These are phyloP conservation scores for Thinopyrum obtusiflorum DNA, from an alignment of 202 grass and related monocot species.

Conservation along the genomic window DNA sequence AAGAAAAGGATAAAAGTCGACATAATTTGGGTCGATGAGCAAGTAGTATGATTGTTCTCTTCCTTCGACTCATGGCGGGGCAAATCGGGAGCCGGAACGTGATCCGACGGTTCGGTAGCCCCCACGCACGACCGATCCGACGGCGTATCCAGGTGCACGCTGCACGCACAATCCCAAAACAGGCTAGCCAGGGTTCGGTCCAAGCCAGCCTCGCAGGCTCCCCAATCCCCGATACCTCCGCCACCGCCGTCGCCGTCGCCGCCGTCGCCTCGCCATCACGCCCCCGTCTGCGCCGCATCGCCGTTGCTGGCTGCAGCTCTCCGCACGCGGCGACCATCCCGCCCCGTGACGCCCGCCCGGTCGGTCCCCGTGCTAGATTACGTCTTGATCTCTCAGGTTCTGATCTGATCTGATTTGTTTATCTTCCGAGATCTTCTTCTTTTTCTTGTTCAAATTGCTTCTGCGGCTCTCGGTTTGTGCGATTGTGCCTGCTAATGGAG, in stretches of 20 bases:
- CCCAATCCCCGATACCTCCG: background rate
- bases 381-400: slow-evolving; percentile 2
- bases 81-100: background rate
- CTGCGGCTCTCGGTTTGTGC: background rate
- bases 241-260: background rate
- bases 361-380: background rate
- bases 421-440: background rate
- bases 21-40: no score
- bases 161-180: background rate
- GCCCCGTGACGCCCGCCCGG: background rate
- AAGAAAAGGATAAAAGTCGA: no score
- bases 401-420: background rate
- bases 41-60: background rate
- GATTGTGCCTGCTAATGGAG: background rate
- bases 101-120: background rate
- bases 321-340: background rate
- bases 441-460: background rate
- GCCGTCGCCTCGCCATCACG: background rate
- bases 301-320: background rate
- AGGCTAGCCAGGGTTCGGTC: background rate
- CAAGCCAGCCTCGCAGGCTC: background rate
- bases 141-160: background rate
- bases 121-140: background rate
- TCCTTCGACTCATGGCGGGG: background rate
- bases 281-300: background rate